Percentiles rank a stretch among this genome's conserved stretches.
phyloP scores from a whole-genome alignment of 2,329 filamentous ascomycete species.

The Chrysosporium queenslandicum region DNA sequence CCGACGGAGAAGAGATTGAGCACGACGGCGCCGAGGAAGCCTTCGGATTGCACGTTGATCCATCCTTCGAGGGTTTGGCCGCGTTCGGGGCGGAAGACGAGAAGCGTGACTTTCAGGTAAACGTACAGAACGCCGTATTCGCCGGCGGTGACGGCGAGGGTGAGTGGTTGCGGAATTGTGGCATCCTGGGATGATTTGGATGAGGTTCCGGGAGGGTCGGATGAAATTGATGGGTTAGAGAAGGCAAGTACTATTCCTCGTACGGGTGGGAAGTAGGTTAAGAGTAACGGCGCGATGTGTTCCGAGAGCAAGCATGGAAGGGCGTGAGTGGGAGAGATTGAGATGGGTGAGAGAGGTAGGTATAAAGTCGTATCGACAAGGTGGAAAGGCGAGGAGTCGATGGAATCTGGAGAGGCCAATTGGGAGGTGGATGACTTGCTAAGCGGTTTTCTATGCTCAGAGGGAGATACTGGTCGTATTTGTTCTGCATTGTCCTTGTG shows the following conservation, averaged over 20 bases:
- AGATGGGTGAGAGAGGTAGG: constrained; percentile 50
- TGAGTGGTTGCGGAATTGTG: constrained; percentile 30
- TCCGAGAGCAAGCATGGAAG: constrained; percentile 50
- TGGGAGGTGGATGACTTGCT: constrained; percentile 23
- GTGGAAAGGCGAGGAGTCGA: constrained; percentile 56
- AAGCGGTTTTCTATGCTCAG: constrained; percentile 3
- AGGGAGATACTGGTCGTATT: constrained; percentile 19
- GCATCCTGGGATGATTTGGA: constrained; percentile 26
- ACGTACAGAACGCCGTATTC: constrained; percentile 81
- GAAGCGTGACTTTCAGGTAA: constrained; percentile 79
- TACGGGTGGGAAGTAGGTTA: constrained; percentile 52
- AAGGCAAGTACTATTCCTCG: constrained; percentile 50
- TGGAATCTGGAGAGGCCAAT: constrained; percentile 6
- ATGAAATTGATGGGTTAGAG: constrained; percentile 36
- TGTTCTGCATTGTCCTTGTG: constrained; percentile 1
- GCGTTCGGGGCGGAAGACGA: constrained; percentile 66
- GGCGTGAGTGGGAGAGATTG: constrained; percentile 43
- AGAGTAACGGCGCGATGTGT: constrained; percentile 52
- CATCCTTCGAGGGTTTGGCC: constrained; percentile 68
- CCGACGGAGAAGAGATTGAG: constrained; percentile 88
- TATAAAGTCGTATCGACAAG: constrained; percentile 69
- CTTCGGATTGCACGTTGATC: constrained; percentile 78
- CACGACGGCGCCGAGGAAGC: constrained; percentile 78
- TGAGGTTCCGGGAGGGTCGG: constrained; percentile 31
- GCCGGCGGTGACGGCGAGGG: constrained; percentile 45